phyloP scores from a whole-genome alignment of 1,284 basidiomycete genomes.

The Ceratobasidium sp. region DNA sequence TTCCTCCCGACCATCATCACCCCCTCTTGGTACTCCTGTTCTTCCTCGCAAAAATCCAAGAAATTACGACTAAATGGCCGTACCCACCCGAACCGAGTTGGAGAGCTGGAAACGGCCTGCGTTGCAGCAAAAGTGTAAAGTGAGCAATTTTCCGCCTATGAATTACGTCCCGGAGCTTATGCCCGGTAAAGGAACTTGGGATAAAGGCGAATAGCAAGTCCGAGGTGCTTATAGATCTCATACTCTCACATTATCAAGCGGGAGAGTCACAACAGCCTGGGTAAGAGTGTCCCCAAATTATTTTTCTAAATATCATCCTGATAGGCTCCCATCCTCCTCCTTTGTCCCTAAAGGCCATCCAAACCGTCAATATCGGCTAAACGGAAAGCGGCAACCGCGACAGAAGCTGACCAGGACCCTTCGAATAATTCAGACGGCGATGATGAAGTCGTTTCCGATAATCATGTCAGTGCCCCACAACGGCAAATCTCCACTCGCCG shows the following conservation, averaged over 20 bases:
- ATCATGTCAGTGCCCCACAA: constrained; percentile 3
- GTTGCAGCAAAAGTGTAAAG: constrained; percentile 28
- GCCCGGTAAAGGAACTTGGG: constrained; percentile 18
- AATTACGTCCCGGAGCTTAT: background rate
- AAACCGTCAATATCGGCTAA: constrained; percentile 18
- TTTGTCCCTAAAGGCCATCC: background rate
- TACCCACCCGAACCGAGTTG: constrained; percentile 7
- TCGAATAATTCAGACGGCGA: background rate
- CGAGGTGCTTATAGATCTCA: constrained; percentile 21
- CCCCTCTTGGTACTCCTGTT: background rate
- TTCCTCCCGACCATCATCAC: constrained; percentile 18
- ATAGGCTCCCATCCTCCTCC: background rate
- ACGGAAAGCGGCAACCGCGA: constrained; percentile 18
- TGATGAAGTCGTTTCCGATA: constrained; percentile 13
- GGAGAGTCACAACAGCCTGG: background rate
- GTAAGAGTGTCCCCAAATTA: background rate
- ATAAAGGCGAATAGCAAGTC: constrained; percentile 34
- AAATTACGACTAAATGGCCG: constrained; percentile 3
- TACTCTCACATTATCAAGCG: constrained; percentile 1
- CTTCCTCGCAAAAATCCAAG: background rate
- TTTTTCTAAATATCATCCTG: background rate
- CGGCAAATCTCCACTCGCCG: constrained; percentile 25
- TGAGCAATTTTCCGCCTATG: background rate
- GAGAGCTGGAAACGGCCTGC: constrained; percentile 33
- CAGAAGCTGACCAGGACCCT: background rate